Evolutionary conservation across 2,329 filamentous ascomycete species (phyloP).

Genomic region (Camptophora hylomeconis): DNA sequence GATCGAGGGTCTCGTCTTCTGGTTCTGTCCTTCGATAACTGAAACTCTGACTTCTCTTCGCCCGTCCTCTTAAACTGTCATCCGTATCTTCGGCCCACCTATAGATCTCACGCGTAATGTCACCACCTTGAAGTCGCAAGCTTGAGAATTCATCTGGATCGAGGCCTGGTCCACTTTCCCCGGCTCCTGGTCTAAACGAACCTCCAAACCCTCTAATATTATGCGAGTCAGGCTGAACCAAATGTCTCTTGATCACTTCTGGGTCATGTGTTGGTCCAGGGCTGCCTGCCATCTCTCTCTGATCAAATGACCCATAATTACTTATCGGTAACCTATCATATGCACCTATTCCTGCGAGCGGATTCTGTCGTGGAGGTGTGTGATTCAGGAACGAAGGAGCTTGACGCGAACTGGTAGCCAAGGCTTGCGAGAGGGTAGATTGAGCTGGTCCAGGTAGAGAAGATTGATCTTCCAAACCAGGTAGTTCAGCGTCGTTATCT

Average conservation of each 20-base stretch:
- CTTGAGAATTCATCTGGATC: conserved; percentile 84
- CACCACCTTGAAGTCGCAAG: conserved; percentile 80
- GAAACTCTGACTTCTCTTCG: conserved; percentile 78
- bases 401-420: conserved; percentile 51
- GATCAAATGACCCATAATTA: conserved; percentile 78
- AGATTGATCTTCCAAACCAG: conserved; percentile 44
- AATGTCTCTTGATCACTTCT: conserved; percentile 78
- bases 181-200: conserved; percentile 20
- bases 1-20: conserved; percentile 69
- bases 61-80: conserved; percentile 42
- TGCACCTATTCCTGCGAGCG: conserved; percentile 40
- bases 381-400: conserved; percentile 27
- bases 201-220: conserved; percentile 25
- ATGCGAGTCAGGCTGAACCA: conserved; percentile 54
- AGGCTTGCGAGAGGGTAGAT: conserved; percentile 77
- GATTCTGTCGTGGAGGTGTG: conserved; percentile 2
- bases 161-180: conserved; percentile 22
- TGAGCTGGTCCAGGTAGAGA: conserved; percentile 64
- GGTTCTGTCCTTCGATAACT: conserved; percentile 63
- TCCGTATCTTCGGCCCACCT: conserved; percentile 89
- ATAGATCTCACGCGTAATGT: conserved; percentile 90
- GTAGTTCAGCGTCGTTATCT: conserved; percentile 41
- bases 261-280: conserved; percentile 64
- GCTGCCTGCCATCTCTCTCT: conserved; percentile 41
- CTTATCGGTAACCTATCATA: conserved; percentile 45